phyloP scores from a whole-genome alignment of 495 filamentous ascomycete genomes.

The Aspergillus kassunensis region DNA sequence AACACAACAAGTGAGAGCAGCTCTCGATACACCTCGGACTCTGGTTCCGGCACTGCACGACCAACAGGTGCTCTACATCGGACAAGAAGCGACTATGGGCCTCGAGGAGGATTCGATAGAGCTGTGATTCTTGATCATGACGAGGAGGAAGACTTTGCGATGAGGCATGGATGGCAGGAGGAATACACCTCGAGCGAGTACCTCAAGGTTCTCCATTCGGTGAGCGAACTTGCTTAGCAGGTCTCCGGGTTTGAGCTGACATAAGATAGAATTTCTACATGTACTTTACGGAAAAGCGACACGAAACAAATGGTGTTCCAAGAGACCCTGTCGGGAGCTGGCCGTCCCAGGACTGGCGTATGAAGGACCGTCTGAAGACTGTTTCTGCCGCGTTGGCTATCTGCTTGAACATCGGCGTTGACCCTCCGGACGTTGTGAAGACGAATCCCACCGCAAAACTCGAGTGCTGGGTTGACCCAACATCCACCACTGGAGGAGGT shows the following conservation, averaged over 20 bases:
- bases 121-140: slow-evolving; percentile 20
- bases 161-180: slow-evolving; percentile 61
- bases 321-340: slow-evolving; percentile 56
- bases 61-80: slow-evolving; percentile 58
- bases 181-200: slow-evolving; percentile 59
- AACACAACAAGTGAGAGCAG: slow-evolving; percentile 22
- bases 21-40: slow-evolving; percentile 28
- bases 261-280: slow-evolving; percentile 70
- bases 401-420: slow-evolving; percentile 95
- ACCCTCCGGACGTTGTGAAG: slow-evolving; percentile 93
- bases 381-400: slow-evolving; percentile 91
- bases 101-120: slow-evolving; percentile 37
- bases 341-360: slow-evolving; percentile 87
- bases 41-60: slow-evolving; percentile 32
- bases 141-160: slow-evolving; percentile 50
- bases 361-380: slow-evolving; percentile 94
- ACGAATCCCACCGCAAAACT: slow-evolving; percentile 88
- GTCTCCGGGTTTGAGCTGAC: neutral
- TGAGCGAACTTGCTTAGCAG: slow-evolving; percentile 24
- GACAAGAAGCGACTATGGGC: slow-evolving; percentile 69
- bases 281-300: slow-evolving; percentile 97
- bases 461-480: slow-evolving; percentile 96
- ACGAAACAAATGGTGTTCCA: slow-evolving; percentile 93
- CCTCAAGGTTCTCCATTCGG: slow-evolving; percentile 54
- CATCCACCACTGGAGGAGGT: slow-evolving; percentile 57